A percentile compares a stretch with the other conserved stretches of the same genome.
Evolutionary conservation across 345 rosid genomes (phyloP).

Genomic region (Ceriops tagal): DNA sequence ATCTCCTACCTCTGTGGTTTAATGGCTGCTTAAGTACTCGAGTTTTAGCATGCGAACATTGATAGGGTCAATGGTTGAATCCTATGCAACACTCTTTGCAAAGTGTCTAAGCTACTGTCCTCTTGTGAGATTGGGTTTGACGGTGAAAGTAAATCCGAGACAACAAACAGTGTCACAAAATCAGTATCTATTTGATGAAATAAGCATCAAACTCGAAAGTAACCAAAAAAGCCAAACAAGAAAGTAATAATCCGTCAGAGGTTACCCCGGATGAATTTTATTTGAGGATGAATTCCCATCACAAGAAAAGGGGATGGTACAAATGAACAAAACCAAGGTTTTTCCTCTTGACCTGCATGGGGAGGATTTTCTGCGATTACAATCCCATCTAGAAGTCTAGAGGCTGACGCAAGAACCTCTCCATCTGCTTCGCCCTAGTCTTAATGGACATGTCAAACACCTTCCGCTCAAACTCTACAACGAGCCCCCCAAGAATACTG

Average conservation of each 20-base stretch:
- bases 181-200: neutral
- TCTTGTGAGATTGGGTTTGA: too few species aligned
- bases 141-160: too few species aligned
- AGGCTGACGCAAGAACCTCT: conserved; percentile 85
- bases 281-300: conserved; percentile 17
- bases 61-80: too few species aligned
- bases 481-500: conserved; percentile 82
- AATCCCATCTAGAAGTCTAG: conserved; percentile 19
- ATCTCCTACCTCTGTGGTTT: too few species aligned
- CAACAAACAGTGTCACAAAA: too few species aligned
- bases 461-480: conserved; percentile 81
- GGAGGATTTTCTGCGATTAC: neutral
- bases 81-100: too few species aligned
- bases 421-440: conserved; percentile 91
- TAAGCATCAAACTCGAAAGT: neutral
- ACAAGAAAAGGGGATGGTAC: neutral
- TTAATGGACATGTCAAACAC: conserved; percentile 93
- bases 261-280: conserved; percentile 15
- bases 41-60: too few species aligned
- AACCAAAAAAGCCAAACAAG: conserved; percentile 3
- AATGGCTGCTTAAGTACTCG: too few species aligned
- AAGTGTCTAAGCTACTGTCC: too few species aligned
- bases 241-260: conserved; percentile 3
- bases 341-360: neutral
- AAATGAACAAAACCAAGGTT: conserved; percentile 13